Conservation (phyloP, 805 yeast species). For the Candida anglica region DNA sequence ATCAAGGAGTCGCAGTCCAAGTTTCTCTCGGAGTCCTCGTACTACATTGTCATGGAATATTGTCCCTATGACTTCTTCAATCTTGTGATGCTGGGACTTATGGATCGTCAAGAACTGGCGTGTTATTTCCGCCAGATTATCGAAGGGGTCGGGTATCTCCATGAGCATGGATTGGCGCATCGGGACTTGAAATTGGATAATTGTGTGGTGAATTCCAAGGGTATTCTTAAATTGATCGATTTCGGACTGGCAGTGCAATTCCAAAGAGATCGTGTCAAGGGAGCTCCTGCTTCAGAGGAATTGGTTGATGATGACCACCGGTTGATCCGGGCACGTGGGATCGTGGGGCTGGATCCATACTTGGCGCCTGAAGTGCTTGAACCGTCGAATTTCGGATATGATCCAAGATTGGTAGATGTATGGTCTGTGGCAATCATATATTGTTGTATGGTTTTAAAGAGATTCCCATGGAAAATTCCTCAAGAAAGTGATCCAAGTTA, state of each 20-base stretch:
- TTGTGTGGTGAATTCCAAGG: conserved; percentile 75
- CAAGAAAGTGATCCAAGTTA: conserved; percentile 61
- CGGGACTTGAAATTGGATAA: conserved; percentile 91
- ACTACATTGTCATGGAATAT: conserved; percentile 86
- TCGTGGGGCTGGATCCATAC: conserved; percentile 95
- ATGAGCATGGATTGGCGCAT: conserved; percentile 82
- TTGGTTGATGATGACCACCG: conserved; percentile 47
- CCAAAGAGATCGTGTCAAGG: conserved; percentile 43
- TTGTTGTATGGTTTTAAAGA: conserved; percentile 80
- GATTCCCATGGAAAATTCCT: conserved; percentile 98
- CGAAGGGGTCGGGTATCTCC: conserved; percentile 72
- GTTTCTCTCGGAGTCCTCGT: conserved; percentile 20
- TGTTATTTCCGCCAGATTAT: conserved; percentile 84
- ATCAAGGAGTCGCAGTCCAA: conserved; percentile 51
- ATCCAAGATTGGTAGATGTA: conserved; percentile 83
- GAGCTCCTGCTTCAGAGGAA: conserved; percentile 8
- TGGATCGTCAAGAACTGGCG: conserved; percentile 64
- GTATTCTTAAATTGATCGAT: conserved; percentile 83
- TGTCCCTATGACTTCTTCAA: conserved; percentile 91
- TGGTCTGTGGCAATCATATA: conserved; percentile 94
- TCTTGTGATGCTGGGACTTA: conserved; percentile 82
- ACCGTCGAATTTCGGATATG: conserved; percentile 48
- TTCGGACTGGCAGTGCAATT: conserved; percentile 91
- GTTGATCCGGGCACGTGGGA: conserved; percentile 65
- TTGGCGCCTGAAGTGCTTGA: conserved; percentile 86